These are phyloP conservation scores for Exophiala phaeomuriformis DNA, from an alignment of 2,329 filamentous ascomycete species.

Conservation along the genomic window DNA sequence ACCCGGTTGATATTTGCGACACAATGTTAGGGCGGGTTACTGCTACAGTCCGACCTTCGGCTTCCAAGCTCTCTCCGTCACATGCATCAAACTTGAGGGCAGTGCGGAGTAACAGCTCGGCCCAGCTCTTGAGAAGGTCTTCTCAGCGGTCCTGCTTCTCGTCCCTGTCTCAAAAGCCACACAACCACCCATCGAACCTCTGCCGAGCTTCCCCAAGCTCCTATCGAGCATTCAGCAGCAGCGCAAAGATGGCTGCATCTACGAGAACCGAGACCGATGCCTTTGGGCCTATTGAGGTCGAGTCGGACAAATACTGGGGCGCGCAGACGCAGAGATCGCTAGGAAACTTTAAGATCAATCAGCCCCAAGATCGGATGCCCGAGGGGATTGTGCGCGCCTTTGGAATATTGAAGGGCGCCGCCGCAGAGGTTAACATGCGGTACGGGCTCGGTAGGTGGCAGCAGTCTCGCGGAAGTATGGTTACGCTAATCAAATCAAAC, in stretches of 20 bases:
- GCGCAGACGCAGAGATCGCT: constrained; percentile 54
- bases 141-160: constrained; percentile 17
- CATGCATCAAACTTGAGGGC: constrained; percentile 15
- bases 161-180: constrained; percentile 12
- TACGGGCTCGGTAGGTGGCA: constrained; percentile 64
- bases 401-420: constrained; percentile 94
- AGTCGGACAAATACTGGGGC: constrained; percentile 91
- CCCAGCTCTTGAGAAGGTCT: constrained; percentile 12
- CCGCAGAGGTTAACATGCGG: constrained; percentile 89
- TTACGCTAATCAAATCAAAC: constrained; percentile 21
- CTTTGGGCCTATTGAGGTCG: constrained; percentile 82
- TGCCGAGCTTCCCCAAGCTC: constrained; percentile 5
- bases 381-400: constrained; percentile 86
- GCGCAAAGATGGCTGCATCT: constrained; percentile 18
- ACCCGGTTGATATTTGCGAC: background rate
- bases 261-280: constrained; percentile 90
- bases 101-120: constrained; percentile 22
- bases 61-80: constrained; percentile 13
- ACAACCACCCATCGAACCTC: constrained; percentile 1
- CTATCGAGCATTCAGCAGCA: constrained; percentile 20
- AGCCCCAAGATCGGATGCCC: constrained; percentile 97
- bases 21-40: constrained; percentile 18
- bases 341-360: constrained; percentile 98
- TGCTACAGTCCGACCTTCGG: constrained; percentile 8
- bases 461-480: background rate